Evolutionary conservation across 2,329 filamentous ascomycete genomes (phyloP).

Genomic region (Hypoxylon sp.): DNA sequence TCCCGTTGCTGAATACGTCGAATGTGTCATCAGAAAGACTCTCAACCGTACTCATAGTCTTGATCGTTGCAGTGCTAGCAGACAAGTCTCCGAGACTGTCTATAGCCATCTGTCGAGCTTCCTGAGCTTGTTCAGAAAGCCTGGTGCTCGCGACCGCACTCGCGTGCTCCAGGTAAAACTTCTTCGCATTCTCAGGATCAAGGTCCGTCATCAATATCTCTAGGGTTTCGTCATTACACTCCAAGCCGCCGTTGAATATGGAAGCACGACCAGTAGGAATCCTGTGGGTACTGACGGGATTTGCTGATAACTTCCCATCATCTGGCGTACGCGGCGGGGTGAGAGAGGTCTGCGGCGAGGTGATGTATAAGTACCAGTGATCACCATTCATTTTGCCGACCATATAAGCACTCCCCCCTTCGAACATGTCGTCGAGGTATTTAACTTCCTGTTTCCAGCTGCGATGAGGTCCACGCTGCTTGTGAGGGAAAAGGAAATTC

Average conservation of each 20-base stretch:
- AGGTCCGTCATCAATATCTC: constrained; percentile 82
- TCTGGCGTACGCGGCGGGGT: constrained; percentile 87
- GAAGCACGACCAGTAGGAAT: constrained; percentile 66
- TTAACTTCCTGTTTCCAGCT: constrained; percentile 98
- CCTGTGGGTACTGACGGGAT: constrained; percentile 66
- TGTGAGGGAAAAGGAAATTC: constrained; percentile 96
- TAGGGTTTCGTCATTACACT: constrained; percentile 79
- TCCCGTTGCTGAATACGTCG: constrained; percentile 85
- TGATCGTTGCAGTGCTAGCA: constrained; percentile 59
- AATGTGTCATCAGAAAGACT: constrained; percentile 70
- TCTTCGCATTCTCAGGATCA: constrained; percentile 77
- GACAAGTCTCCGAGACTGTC: constrained; percentile 73
- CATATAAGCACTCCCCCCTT: constrained; percentile 97
- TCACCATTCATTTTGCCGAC: constrained; percentile 99
- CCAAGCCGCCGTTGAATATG: constrained; percentile 58
- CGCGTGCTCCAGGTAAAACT: constrained; percentile 80
- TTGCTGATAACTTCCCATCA: constrained; percentile 59
- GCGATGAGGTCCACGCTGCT: constrained; percentile 92
- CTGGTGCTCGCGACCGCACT: constrained; percentile 90
- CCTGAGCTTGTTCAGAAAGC: constrained; percentile 77
- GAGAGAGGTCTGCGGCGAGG: constrained; percentile 82
- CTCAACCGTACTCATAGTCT: constrained; percentile 59
- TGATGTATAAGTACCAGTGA: constrained; percentile 99
- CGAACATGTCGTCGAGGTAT: constrained; percentile 91
- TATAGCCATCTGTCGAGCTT: constrained; percentile 72